Base-by-base conservation (phyloP, 2,329 filamentous ascomycete species). In the Lithohypha guttulata region DNA sequence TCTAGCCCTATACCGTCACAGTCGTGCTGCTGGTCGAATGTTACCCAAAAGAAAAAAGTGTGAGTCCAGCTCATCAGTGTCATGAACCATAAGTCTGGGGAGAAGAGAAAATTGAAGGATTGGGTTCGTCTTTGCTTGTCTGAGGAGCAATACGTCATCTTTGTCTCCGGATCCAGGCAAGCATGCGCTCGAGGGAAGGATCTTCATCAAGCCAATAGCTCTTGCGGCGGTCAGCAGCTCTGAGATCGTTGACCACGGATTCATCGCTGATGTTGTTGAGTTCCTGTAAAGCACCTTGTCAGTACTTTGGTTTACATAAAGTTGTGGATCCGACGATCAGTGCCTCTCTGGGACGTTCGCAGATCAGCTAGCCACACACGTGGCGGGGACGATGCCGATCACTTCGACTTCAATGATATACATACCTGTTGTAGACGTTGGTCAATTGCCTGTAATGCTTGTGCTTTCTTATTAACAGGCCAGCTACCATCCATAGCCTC, bases 131-230 rank as follows among this genome's bases (percentile, higher is more conserved):
- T n/a, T n/a, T n/a, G n/a, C n/a, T n/a, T n/a, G n/a, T n/a, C n/a
- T n/a, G n/a, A n/a, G n/a, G n/a, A n/a, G n/a, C n/a, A n/a, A n/a
- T n/a, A 21, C 22, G 11, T 19, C 31, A 59, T 42, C 54, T 54
- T 42, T 61, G 60, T 21, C 57, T 54, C 31, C 54, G 56, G 29
- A 67, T 62, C 61, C 64, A 68, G 22, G 53, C 52, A 17, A 60
- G 63, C 33, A 76, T 72, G 14, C 61, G 60, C 11, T 63, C 60
- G 42, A 78, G 58, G 6, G 69, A 62, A 3, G 75, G 75, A 51
- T 79, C 75, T 45, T 79, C 75, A 25, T 60, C 59, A 30, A 77
- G 60, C 74, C 75, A 79, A 58, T 77, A 75, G 26, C 71, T 70
- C 46, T 73, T 70, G 28, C 68, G 59, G 29, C 61, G 51, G 51